phyloP scores from a whole-genome alignment of 805 yeast species.

The Yamadazyma laniorum region DNA sequence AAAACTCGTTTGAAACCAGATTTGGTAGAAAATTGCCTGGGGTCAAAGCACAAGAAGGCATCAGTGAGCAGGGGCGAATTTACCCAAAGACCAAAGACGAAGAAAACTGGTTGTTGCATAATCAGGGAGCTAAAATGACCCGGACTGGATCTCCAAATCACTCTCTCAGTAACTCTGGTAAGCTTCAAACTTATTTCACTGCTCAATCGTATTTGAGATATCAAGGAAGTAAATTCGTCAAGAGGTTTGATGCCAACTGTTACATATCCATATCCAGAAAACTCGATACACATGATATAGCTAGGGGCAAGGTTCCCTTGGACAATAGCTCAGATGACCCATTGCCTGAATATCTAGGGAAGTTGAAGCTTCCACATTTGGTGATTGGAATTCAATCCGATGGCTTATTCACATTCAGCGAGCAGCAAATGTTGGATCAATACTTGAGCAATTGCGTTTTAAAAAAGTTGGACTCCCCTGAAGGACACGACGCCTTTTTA shows the following conservation, averaged over 20 bases:
- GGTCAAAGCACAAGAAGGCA: conserved; percentile 8
- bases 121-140: conserved; percentile 62
- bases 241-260: conserved; percentile 94
- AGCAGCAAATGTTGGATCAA: conserved; percentile 81
- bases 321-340: conserved; percentile 26
- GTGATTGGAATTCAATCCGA: conserved; percentile 89
- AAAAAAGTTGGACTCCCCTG: conserved; percentile 80
- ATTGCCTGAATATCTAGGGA: conserved; percentile 53
- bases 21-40: conserved; percentile 72
- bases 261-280: conserved; percentile 92
- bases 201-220: conserved; percentile 94
- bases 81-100: conserved; percentile 53
- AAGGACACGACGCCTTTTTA: conserved; percentile 96
- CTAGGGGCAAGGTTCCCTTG: conserved; percentile 60
- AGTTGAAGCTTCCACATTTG: conserved; percentile 71
- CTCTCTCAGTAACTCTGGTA: conserved; percentile 3
- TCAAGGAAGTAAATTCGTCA: conserved; percentile 88
- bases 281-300: conserved; percentile 91
- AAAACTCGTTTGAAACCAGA: conserved; percentile 86
- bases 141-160: conserved; percentile 23
- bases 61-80: conserved; percentile 25
- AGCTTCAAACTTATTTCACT: conserved; percentile 70
- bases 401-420: conserved; percentile 88
- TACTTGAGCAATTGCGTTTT: conserved; percentile 67
- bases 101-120: conserved; percentile 81